phyloP scores from a whole-genome alignment of 1,284 basidiomycete genomes.

The Ceratobasidium sp. region DNA sequence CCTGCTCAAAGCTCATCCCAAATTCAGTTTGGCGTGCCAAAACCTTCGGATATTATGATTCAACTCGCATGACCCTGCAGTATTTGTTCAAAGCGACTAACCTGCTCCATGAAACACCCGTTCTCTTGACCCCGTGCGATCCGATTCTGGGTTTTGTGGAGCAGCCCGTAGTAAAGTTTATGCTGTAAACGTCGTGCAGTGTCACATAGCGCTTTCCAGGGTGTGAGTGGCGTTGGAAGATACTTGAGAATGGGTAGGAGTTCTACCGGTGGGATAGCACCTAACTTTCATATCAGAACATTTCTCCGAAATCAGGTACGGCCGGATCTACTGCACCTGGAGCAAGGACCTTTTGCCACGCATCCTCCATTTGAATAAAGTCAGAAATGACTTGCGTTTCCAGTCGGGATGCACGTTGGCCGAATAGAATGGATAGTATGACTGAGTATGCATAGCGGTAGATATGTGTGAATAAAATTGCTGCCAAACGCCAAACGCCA shows the following conservation, averaged over 20 bases:
- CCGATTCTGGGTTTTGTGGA: conserved; percentile 48
- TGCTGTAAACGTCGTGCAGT: conserved; percentile 52
- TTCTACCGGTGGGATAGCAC: conserved; percentile 57
- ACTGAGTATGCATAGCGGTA: conserved; percentile 12
- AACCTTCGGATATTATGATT: too few species aligned
- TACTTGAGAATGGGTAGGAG: conserved; percentile 57
- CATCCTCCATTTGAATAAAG: conserved; percentile 4
- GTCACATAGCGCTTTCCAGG: conserved; percentile 55
- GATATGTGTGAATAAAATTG: conserved; percentile 8
- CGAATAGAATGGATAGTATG: conserved; percentile 29
- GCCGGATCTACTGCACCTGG: background rate
- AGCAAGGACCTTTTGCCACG: background rate
- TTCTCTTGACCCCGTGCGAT: conserved; percentile 49
- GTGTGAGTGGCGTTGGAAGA: conserved; percentile 56
- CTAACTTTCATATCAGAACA: too few species aligned
- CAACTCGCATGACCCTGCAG: too few species aligned
- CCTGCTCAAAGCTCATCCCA: conserved; percentile 37
- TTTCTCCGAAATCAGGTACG: too few species aligned
- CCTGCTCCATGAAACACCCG: conserved; percentile 47
- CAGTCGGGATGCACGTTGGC: conserved; percentile 13
- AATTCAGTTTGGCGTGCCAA: conserved; percentile 43
- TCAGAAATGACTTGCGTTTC: conserved; percentile 6
- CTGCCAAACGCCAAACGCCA: background rate
- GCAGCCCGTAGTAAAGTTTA: conserved; percentile 52
- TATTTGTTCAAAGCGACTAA: background rate